phyloP scores from a whole-genome alignment of 768 basidiomycete species.

The Trametes cingulata region DNA sequence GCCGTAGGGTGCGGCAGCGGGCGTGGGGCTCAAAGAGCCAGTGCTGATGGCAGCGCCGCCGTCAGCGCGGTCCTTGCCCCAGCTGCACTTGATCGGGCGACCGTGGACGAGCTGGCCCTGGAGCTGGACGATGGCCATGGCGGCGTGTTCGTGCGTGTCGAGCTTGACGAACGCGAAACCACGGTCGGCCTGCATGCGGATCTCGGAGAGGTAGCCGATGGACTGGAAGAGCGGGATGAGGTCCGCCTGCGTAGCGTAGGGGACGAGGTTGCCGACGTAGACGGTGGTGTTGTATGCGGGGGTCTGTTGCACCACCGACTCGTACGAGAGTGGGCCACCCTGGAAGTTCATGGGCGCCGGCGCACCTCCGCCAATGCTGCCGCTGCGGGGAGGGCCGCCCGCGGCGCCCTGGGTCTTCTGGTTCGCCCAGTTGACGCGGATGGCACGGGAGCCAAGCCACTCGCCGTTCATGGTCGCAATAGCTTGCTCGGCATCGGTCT shows the following conservation, averaged over 20 bases:
- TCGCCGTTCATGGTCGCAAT: slow-evolving; percentile 99
- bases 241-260: slow-evolving; percentile 96
- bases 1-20: slow-evolving; percentile 65
- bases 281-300: slow-evolving; percentile 94
- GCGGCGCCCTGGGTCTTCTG: slow-evolving; percentile 88
- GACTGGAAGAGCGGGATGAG: slow-evolving; percentile 98
- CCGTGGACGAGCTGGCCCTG: slow-evolving; percentile 98
- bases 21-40: slow-evolving; percentile 58
- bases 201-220: slow-evolving; percentile 97
- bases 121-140: slow-evolving; percentile 95
- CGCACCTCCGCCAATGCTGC: slow-evolving; percentile 49
- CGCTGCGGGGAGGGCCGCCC: slow-evolving; percentile 16
- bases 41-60: slow-evolving; percentile 55
- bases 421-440: slow-evolving; percentile 99
- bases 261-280: slow-evolving; percentile 98
- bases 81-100: slow-evolving; percentile 95
- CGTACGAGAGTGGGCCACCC: slow-evolving; percentile 87
- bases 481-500: slow-evolving; percentile 98
- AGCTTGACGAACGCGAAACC: slow-evolving; percentile 99
- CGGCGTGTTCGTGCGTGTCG: slow-evolving; percentile 97
- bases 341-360: slow-evolving; percentile 92
- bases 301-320: slow-evolving; percentile 91
- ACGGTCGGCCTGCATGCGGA: slow-evolving; percentile 98
- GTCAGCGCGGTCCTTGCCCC: slow-evolving; percentile 95
- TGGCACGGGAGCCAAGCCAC: slow-evolving; percentile 97